Evolutionary conservation across 495 filamentous ascomycete species (phyloP), one percentile per base, ranked within the genome.

Genomic region (Staphylotrichum tortipilum): DNA sequence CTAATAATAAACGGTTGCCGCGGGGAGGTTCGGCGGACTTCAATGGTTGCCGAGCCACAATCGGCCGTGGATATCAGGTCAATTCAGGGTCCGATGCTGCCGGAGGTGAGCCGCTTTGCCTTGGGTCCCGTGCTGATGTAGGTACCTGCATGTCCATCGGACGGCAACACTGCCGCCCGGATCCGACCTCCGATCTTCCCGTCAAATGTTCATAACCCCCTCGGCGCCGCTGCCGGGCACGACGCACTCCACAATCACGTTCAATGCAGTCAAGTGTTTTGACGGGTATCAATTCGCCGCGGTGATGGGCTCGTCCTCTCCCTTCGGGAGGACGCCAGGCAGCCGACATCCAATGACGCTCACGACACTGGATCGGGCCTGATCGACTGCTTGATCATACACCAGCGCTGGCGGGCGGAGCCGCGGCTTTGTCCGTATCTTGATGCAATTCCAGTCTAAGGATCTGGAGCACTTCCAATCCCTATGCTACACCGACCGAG

Each of bases 381-480:
- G 24, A 15, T 23, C 35, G 33, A 29, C 23, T 45, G 21, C 42
- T 49, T 46, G 47, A 53, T 59, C 60, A 55, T 41, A 55, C 42
- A 44, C 52, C 43, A 50, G 50, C 38, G 36, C 54, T 50, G 47
- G 33, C 49, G 51, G 49, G 26, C 42, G 52, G 33, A 33, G 49
- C 24, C 26, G 48, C 40, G 44, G 45, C 42, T 30, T 44, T 55
- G 54, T 61, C 56, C 58, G 49, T 59, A 56, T 59, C 56, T 53
- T 59, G 59, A 59, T 61, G 57, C 57, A 57, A 60, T 66, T 60
- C 63, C 59, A 59, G 62, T 66, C 59, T 53, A 57, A 57, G 57
- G 57, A 62, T 65, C 62, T 66, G 57, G 65, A 66, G 65, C 65
- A 58, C 65, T 68, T 68, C 65, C 63, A 56, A 59, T 60, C 61